phyloP scores from a whole-genome alignment of 2,329 filamentous ascomycete genomes.

The Epichloe uncinata region DNA sequence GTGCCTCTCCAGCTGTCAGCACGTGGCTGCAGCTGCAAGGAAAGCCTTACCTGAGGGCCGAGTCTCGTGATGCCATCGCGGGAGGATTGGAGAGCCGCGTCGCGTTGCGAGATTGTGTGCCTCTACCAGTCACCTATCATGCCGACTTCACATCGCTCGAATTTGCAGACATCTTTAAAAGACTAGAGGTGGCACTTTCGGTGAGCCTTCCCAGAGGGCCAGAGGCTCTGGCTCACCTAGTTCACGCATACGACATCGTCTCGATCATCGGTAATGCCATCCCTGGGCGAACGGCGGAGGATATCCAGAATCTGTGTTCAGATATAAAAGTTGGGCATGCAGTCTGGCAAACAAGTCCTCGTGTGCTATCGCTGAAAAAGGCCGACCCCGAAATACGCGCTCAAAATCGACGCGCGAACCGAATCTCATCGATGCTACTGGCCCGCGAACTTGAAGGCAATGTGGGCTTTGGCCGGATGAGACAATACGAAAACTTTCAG shows the following conservation, averaged over 20 bases:
- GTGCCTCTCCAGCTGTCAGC: not conserved
- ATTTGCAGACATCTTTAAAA: constrained; percentile 14
- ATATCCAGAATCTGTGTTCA: constrained; percentile 19
- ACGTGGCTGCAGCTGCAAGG: constrained; percentile 3
- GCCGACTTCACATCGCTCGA: constrained; percentile 33
- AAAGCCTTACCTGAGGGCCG: constrained; percentile 15
- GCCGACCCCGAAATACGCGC: constrained; percentile 6
- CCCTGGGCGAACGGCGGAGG: constrained; percentile 13
- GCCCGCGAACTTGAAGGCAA: constrained; percentile 36
- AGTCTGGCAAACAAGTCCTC: constrained; percentile 3
- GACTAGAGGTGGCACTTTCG: constrained; percentile 9
- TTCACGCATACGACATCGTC: constrained; percentile 11
- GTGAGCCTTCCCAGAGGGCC: constrained; percentile 7
- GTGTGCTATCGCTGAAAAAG: constrained; percentile 14
- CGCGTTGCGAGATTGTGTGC: constrained; percentile 1
- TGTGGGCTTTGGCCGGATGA: constrained; percentile 26
- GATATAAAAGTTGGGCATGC: constrained; percentile 16
- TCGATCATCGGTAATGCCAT: constrained; percentile 12
- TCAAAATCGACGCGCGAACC: constrained; percentile 9
- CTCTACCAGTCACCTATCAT: constrained; percentile 20
- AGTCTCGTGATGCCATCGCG: constrained; percentile 16
- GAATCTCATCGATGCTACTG: constrained; percentile 29
- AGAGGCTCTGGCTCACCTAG: constrained; percentile 11
- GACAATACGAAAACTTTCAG: constrained; percentile 30
- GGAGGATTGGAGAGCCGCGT: constrained; percentile 10